Conservation (phyloP, 1,284 basidiomycete species). For the Puccinia coronata region DNA sequence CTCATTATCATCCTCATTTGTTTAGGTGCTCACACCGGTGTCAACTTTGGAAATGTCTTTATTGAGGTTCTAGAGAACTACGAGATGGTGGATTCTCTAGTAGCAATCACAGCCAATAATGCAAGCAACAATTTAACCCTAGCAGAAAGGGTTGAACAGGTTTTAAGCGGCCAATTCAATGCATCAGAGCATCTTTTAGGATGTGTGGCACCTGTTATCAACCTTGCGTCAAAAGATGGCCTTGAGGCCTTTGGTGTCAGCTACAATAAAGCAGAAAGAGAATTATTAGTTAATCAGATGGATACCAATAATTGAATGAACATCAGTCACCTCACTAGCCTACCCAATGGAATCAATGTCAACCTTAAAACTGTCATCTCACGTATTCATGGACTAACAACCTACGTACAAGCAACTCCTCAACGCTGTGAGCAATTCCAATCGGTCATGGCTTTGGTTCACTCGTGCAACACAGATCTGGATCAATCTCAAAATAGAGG, state of each 20-base stretch:
- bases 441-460: neutral
- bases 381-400: neutral
- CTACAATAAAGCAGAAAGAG: neutral
- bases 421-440: neutral
- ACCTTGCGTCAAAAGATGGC: neutral
- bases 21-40: neutral
- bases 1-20: neutral
- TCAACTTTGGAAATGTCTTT: neutral
- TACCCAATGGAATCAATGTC: neutral
- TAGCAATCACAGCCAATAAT: neutral
- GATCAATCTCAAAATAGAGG: no score
- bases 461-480: neutral
- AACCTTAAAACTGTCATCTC: neutral
- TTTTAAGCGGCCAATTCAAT: neutral
- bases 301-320: neutral
- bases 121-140: neutral
- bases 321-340: neutral
- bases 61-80: neutral
- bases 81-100: neutral
- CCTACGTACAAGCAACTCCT: neutral
- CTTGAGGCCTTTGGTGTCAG: neutral
- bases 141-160: neutral
- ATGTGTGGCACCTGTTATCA: slow-evolving; percentile 1
- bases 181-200: neutral
- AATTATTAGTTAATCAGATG: neutral